Base-by-base conservation (phyloP, 2,329 filamentous ascomycete genomes). In the Fusarium sp. region DNA sequence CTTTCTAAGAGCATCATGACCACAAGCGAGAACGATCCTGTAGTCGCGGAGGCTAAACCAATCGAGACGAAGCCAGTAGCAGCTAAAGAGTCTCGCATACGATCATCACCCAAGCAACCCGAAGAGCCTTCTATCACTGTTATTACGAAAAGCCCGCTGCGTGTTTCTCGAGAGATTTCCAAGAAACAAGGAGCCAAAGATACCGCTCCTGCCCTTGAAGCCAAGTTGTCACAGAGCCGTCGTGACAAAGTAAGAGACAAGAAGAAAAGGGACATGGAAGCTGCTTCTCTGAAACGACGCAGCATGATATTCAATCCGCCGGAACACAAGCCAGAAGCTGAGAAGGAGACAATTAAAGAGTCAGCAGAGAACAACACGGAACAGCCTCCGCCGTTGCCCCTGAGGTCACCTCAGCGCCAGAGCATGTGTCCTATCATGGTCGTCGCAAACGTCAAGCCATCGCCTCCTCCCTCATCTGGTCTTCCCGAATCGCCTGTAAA, bases 251-350 rank as follows among this genome's bases (percentile, higher is more conserved):
- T 83, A 7, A 78, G 77, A 22, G 79, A 81, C 19, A 78, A 77
- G 70, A 83, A 82, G 62, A 75, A 76, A 52, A 75, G 80, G 17
- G 82, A 83, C 34, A 76, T 83, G 60, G 80, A 82, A 57, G 76
- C 78, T 19, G 69, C 69, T 7, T 76, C 73, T 15, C 55, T 73
- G 19, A 73, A 69, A 24, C 69, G 67, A n/a, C 63, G 70, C 38
- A 70, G 57, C 40, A 62, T 57, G 49, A 39, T 70, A 19, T 39
- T 63, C 34, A 28, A 38, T 24, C 36, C 47, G 11, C 40, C 43
- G 6, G 54, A 59, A 7, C n/a, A 34, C 11, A 55, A 44, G 19
- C 47, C 47, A 10, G 53, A 57, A 21, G 36, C 19, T 19, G 56
- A 60, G 14, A 40, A 45, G 3, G 56, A 59, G 22, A 51, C 45